Evolutionary conservation across 805 yeast genomes (phyloP).

Genomic region (Ogataea pilisensis): DNA sequence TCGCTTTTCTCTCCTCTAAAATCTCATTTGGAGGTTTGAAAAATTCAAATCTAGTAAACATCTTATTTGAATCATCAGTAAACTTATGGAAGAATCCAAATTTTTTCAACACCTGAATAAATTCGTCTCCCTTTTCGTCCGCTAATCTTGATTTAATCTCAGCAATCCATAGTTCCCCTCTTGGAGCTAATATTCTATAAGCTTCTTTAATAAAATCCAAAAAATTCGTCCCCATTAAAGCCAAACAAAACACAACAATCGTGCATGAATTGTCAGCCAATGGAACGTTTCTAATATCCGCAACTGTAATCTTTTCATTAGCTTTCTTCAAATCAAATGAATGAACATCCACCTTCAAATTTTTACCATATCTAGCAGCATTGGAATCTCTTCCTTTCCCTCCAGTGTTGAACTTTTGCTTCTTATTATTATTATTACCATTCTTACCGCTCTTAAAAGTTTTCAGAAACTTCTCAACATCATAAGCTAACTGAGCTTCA

Average conservation of each 20-base stretch:
- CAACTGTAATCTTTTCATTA: conserved; percentile 92
- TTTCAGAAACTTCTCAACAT: conserved; percentile 49
- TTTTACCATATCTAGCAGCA: conserved; percentile 16
- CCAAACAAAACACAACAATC: conserved; percentile 88
- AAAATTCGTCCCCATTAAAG: conserved; percentile 96
- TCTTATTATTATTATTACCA: conserved; percentile 21
- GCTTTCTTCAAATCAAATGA: conserved; percentile 88
- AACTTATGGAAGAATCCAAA: conserved; percentile 83
- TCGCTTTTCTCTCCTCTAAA: conserved; percentile 56
- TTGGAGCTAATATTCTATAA: conserved; percentile 75
- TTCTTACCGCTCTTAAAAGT: background rate
- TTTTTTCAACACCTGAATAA: conserved; percentile 70
- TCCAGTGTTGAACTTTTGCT: too few relatives aligned
- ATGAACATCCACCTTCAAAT: conserved; percentile 60
- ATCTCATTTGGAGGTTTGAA: conserved; percentile 78
- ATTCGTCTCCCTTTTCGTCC: conserved; percentile 74
- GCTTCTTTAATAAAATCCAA: conserved; percentile 91
- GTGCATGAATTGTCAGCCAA: conserved; percentile 73
- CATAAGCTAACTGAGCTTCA: conserved; percentile 82
- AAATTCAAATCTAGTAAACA: conserved; percentile 94
- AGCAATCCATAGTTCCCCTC: conserved; percentile 96
- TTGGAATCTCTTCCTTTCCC: conserved; percentile 11
- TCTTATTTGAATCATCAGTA: conserved; percentile 83
- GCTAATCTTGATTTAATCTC: conserved; percentile 91
- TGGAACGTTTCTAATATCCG: conserved; percentile 91